Evolutionary conservation across 805 yeast species (phyloP).

Genomic region (Lipomyces japonicus): DNA sequence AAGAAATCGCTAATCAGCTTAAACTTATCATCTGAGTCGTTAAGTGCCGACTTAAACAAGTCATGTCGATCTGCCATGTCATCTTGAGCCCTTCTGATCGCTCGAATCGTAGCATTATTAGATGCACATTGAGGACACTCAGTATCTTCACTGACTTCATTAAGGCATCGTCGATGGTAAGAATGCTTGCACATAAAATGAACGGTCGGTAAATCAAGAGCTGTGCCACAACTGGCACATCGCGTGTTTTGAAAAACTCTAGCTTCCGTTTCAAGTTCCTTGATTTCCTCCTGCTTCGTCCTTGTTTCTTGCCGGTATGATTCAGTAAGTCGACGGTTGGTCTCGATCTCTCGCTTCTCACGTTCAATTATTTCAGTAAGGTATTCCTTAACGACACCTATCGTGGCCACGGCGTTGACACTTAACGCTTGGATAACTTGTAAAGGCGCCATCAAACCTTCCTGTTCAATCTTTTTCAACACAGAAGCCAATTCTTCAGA

Average conservation of each 20-base stretch:
- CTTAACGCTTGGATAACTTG: slow-evolving; percentile 73
- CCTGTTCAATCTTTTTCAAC: slow-evolving; percentile 50
- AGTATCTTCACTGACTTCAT: slow-evolving; percentile 30
- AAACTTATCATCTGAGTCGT: slow-evolving; percentile 55
- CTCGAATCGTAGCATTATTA: slow-evolving; percentile 63
- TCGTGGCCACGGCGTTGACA: slow-evolving; percentile 56
- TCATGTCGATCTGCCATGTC: slow-evolving; percentile 61
- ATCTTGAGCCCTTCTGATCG: slow-evolving; percentile 56
- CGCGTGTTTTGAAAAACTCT: slow-evolving; percentile 56
- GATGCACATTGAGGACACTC: slow-evolving; percentile 74
- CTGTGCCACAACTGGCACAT: slow-evolving; percentile 62
- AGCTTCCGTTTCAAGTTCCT: slow-evolving; percentile 47
- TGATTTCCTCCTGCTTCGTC: slow-evolving; percentile 51
- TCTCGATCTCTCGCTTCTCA: slow-evolving; percentile 62
- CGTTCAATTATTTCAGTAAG: slow-evolving; percentile 57
- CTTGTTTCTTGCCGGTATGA: slow-evolving; percentile 67
- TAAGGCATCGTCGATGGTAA: slow-evolving; percentile 76
- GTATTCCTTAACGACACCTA: slow-evolving; percentile 69
- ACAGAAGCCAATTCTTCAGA: slow-evolving; percentile 48
- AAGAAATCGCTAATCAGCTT: slow-evolving; percentile 74
- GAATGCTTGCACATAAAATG: slow-evolving; percentile 86
- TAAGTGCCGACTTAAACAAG: slow-evolving; percentile 56
- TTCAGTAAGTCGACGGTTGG: slow-evolving; percentile 60
- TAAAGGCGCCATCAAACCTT: slow-evolving; percentile 61
- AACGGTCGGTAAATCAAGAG: slow-evolving; percentile 70